A percentile compares a stretch with the other conserved stretches of the same genome.
Conservation (phyloP, 2,329 filamentous ascomycete genomes). For the Penicillium sp. region DNA sequence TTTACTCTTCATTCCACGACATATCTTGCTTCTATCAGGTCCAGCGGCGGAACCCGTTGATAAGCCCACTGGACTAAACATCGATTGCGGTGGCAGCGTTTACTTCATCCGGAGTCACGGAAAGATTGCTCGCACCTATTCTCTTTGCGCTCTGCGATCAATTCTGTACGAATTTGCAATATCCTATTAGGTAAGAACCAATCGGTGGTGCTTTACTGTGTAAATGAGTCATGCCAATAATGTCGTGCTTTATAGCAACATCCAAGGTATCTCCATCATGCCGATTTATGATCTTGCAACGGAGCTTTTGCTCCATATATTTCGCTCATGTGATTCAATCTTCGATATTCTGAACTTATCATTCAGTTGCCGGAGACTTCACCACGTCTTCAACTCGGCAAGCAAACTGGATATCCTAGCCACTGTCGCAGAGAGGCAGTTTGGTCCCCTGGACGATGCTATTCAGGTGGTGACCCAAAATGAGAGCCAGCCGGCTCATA, state of each 20-base stretch:
- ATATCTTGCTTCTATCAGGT: constrained; percentile 21
- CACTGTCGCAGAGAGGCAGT: constrained; percentile 53
- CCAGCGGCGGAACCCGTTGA: constrained; percentile 33
- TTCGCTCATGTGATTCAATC: constrained; percentile 51
- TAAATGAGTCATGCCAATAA: constrained; percentile 1
- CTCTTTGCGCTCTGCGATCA: neutral
- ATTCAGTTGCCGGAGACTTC: constrained; percentile 54
- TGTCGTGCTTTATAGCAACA: neutral
- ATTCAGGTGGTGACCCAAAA: constrained; percentile 60
- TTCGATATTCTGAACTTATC: constrained; percentile 54
- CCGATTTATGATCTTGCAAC: constrained; percentile 54
- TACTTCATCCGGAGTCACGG: neutral
- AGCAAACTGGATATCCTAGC: constrained; percentile 55
- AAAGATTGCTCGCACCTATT: neutral
- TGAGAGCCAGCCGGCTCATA: constrained; percentile 55
- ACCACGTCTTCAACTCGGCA: constrained; percentile 50
- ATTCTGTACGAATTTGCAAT: neutral
- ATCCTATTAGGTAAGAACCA: neutral
- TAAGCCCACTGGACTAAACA: constrained; percentile 21
- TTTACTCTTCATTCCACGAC: constrained; percentile 1
- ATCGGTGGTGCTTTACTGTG: neutral
- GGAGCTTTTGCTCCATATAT: constrained; percentile 57
- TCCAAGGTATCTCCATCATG: constrained; percentile 41
- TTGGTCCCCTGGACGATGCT: constrained; percentile 56
- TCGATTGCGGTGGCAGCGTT: constrained; percentile 16